Conservation (phyloP, 805 yeast species). For the Candida awuae region DNA sequence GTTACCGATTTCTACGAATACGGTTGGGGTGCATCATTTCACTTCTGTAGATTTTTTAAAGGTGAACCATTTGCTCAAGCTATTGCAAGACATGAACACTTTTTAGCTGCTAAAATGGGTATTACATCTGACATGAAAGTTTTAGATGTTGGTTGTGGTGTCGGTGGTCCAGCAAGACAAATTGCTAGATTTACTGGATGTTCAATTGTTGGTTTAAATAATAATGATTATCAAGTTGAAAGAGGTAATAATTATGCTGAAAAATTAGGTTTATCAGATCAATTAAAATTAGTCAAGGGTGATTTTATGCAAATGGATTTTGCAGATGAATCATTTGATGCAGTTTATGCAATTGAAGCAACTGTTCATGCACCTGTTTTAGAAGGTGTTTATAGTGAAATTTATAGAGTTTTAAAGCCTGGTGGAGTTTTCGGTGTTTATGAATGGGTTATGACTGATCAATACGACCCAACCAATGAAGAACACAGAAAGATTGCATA, state of each 20-base stretch:
- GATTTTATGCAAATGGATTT: conserved; percentile 99
- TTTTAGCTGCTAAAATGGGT: conserved; percentile 79
- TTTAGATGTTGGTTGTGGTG: conserved; percentile 98
- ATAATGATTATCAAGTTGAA: conserved; percentile 94
- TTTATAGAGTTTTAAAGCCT: conserved; percentile 91
- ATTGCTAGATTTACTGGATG: conserved; percentile 86
- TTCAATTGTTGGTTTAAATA: conserved; percentile 82
- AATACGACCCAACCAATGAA: conserved; percentile 75
- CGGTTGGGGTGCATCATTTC: conserved; percentile 99
- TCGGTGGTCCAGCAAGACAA: conserved; percentile 98
- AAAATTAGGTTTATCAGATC: conserved; percentile 54
- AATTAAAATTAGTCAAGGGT: conserved; percentile 85
- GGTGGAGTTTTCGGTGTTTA: conserved; percentile 97
- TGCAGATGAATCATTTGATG: conserved; percentile 82
- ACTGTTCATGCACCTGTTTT: conserved; percentile 96
- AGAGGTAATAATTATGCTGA: conserved; percentile 80
- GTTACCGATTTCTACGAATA: conserved; percentile 98
- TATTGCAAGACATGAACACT: conserved; percentile 95
- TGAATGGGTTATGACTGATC: conserved; percentile 98
- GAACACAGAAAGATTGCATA: conserved; percentile 92
- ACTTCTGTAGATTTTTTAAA: conserved; percentile 85
- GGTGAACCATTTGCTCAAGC: conserved; percentile 95
- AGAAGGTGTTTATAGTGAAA: conserved; percentile 93
- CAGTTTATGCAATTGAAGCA: conserved; percentile 97
- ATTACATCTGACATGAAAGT: conserved; percentile 75